Base-by-base conservation (phyloP, 202 grass and related monocot genomes). In the Schoenoplectus triqueter region DNA sequence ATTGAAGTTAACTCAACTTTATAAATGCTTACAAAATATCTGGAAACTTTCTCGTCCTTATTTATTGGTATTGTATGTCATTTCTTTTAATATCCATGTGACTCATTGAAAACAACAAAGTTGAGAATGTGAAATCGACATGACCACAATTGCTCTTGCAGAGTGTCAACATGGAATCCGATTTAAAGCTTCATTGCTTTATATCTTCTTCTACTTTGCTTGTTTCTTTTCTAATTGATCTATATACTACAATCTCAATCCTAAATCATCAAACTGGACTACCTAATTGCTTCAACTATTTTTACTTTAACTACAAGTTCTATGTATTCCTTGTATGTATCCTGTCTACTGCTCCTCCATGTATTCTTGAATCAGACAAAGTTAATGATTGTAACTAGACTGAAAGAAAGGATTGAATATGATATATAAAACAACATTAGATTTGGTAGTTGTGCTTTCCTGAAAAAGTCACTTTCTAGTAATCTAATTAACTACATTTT, bases 131-230 rank as follows among this genome's bases (percentile, higher is more conserved):
- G 70, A 74, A 31, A 31, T 13, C 31, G 18, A 22, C 47, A 21
- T 51, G 10, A 74, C 48, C 10, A 3, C 18, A 19, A 73, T 8
- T 77, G 22, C 51, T 77, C 5, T 77, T 57, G 13, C 46, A 77
- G 21, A 56, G 52, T 77, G 52, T 59, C 70, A 22, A 57, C 73
- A 77, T 77, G 51, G 51, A 57, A 77, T 77, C n/a, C 57, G 57
- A 11, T 56, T 77, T 77, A 40, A 76, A 77, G 49, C 50, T 77
- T 56, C 19, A 39, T 76, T 76, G 20, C 4, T 55, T 17, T 73
- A 20, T 46, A 59, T 14, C 52, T 1, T 56, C 20, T 78, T 41
- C 46, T 60, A 41, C 13, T 41, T 44, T 60, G 22, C 6, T 78
- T 20, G 31, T 11, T 6, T 14, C 13, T 59, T 78, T 6, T 59